Base-by-base conservation (phyloP, 352 stramenopile species). In the Phytophthora agathidicida region DNA sequence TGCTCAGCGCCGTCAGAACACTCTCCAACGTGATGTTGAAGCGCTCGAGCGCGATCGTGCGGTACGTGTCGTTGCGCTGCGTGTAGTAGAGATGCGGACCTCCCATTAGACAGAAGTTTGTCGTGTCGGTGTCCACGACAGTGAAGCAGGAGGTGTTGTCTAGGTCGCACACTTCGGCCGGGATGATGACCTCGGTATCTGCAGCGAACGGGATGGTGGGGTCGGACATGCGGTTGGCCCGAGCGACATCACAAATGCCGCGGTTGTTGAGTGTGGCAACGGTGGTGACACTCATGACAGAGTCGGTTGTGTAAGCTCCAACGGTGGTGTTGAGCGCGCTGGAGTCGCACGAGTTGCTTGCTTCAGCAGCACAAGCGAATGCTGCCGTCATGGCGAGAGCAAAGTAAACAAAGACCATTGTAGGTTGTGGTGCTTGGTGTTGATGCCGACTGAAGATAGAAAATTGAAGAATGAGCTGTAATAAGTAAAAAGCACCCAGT, bases 21-120 rank as follows among this genome's bases (percentile, higher is more conserved):
- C 36, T 52, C 7, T 42, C 39, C n/a, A 65, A 39, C 9, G 56
- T 54, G 41, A 66, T 60, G 42, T 66, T 55, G 33, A 66, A 66
- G 11, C 57, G 32, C 27, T 55, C 48, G 35, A 66, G 30, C 7
- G 57, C 47, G 33, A 66, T 60, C 17, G 48, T 66, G 42, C 52
- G 42, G 52, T 61, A 54, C 23, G 52, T 61, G 33, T 60, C 47
- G 33, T 65, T 65, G 56, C 39, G 57, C 47, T 66, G 57, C 17
- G 57, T 66, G 48, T 66, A 66, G 47, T 66, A 66, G 32, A 60
- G 47, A 16, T 66, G 47, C 2, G 57, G 57, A 1, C 58, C 58
- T 19, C 58, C 48, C 42, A 66, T 38, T 11, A 56, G 58, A 35
- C 58, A 66, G 26, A 49, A 48, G 35, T 55, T 62, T 23, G 53